Evolutionary conservation across 768 basidiomycete species (phyloP), one percentile per base, ranked within the genome.

Genomic region (Serendipita sp.): DNA sequence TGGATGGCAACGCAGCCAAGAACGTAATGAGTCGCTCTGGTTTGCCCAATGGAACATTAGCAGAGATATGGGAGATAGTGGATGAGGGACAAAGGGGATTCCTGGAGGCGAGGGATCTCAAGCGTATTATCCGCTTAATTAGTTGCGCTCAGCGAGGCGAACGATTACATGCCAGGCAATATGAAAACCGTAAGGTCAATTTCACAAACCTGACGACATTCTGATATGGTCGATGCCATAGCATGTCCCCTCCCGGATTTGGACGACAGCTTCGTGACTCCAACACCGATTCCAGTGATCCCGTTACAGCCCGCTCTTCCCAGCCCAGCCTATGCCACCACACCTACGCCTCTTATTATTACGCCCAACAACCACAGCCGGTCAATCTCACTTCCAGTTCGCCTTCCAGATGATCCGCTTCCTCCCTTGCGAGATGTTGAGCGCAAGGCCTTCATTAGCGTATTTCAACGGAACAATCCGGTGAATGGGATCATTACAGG

Each of bases 41-140:
- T 18, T 44, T 65, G 13, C 54, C 53, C 24, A 38, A 41, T 41
- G 56, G 60, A 11, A 62, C 38, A 3, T 38, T 65, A 10, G 65
- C 65, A 4, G 13, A 44, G 28, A 65, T 65, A 38, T 65, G 65
- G 65, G 54, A 65, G 41, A 34, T 65, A 18, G 65, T 58, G 10
- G 65, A 65, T 37, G 58, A 62, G 30, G 38, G 24, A 7, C 34
- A 65, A 41, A 41, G 58, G 18, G 65, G 65, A 8, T 65, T 65
- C 45, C 38, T 65, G 53, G 58, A 35, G 13, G 45, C 28, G 16
- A 13, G 30, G 11, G 65, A 60, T 56, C 30, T 65, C 11, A 44
- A 44, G 35, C 10, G 54, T 32, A 58, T 58, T 3, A 53, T 65
- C 16, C 65, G 65, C 3, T 53, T 65, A 2, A 65, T 65, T 58